These are phyloP conservation scores for Phalaenopsis equestris DNA, from an alignment of 106 monocot genomes.

Conservation along the genomic window DNA sequence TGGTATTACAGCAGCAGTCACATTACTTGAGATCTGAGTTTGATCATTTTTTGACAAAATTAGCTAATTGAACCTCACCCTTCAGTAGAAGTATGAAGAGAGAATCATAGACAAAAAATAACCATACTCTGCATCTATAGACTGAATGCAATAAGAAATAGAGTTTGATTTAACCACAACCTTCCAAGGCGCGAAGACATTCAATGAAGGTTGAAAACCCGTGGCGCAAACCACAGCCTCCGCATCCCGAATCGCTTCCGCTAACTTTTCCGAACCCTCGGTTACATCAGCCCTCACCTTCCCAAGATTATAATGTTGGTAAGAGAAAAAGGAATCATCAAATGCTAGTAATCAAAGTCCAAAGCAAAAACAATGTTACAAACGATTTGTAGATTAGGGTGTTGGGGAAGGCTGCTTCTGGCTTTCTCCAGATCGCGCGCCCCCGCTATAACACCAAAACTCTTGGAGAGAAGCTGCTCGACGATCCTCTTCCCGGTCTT, in stretches of 20 bases:
- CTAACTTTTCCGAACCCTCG: conserved; percentile 37
- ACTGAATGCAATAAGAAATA: background rate
- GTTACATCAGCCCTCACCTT: conserved; percentile 55
- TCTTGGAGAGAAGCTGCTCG: conserved; percentile 49
- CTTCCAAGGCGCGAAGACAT: conserved; percentile 84
- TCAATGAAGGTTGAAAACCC: conserved; percentile 49
- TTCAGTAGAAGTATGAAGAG: background rate
- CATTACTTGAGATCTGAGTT: background rate
- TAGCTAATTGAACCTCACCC: background rate
- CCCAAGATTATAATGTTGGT: background rate
- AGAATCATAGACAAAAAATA: background rate
- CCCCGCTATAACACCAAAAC: conserved; percentile 52
- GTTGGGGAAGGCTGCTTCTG: conserved; percentile 20
- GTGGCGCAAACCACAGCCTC: conserved; percentile 74
- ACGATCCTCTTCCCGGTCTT: conserved; percentile 62
- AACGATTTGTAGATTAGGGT: conserved; percentile 49
- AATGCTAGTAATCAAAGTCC: background rate
- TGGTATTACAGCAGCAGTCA: too few species aligned
- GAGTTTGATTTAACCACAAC: conserved; percentile 15
- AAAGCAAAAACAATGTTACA: conserved; percentile 2
- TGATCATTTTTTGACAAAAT: background rate
- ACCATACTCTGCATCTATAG: background rate
- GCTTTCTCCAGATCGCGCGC: conserved; percentile 46
- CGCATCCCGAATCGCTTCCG: conserved; percentile 44
- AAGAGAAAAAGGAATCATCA: background rate